These are phyloP conservation scores for Ceratocystis huliohia DNA, from an alignment of 2,329 filamentous ascomycete genomes.

Conservation along the genomic window DNA sequence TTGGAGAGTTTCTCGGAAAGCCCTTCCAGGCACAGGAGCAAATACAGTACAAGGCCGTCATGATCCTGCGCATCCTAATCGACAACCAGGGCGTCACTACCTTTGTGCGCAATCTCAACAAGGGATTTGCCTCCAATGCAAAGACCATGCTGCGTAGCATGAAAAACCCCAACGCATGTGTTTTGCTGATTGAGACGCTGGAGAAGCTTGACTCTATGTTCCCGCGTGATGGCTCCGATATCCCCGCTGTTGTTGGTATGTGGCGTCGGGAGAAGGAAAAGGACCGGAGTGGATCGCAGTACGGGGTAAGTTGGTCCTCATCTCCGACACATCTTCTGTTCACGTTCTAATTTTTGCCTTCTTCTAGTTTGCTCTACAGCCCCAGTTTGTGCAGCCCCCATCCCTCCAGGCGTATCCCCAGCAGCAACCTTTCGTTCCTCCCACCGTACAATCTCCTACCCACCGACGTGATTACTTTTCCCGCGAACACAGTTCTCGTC, in stretches of 20 bases:
- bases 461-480: constrained; percentile 46
- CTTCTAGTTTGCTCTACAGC: constrained; percentile 9
- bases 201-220: constrained; percentile 51
- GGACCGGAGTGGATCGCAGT: constrained; percentile 35
- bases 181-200: constrained; percentile 78
- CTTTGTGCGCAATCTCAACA: constrained; percentile 84
- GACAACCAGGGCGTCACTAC: constrained; percentile 74
- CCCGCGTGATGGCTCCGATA: constrained; percentile 12
- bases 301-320: constrained; percentile 33
- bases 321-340: neutral
- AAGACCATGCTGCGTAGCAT: constrained; percentile 62
- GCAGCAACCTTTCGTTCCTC: constrained; percentile 23
- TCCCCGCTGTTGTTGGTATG: constrained; percentile 48
- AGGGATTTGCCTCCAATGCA: constrained; percentile 63
- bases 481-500: constrained; percentile 36
- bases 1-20: constrained; percentile 69
- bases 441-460: constrained; percentile 22
- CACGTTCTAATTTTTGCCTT: neutral
- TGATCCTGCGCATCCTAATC: constrained; percentile 81
- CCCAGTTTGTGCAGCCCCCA: neutral
- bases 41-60: constrained; percentile 89
- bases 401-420: constrained; percentile 7
- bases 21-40: constrained; percentile 54
- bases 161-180: constrained; percentile 63
- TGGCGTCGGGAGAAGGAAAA: constrained; percentile 78